phyloP scores from a whole-genome alignment of 306 rosid species.

The Quercus aquifolioides region DNA sequence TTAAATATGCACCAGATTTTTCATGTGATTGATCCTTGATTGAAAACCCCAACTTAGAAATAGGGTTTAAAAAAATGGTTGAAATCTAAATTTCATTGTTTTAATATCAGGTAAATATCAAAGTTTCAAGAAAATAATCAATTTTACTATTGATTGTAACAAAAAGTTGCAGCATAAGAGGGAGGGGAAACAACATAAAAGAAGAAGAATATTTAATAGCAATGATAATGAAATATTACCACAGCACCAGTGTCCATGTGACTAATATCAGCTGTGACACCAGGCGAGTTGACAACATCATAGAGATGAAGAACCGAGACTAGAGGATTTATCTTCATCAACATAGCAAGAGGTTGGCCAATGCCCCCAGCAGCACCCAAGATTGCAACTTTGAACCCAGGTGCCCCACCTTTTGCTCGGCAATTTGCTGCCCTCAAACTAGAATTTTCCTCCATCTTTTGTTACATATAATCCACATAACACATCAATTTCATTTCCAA shows the following conservation, averaged over 20 bases:
- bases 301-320: conserved; percentile 96
- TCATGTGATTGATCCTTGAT: too few relatives aligned
- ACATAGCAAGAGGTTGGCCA: conserved; percentile 86
- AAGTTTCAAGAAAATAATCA: too few relatives aligned
- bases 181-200: not conserved
- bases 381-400: conserved; percentile 90
- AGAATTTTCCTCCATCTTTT: conserved; percentile 46
- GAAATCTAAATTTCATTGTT: too few relatives aligned
- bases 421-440: conserved; percentile 45
- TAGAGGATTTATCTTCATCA: conserved; percentile 90
- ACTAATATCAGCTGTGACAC: conserved; percentile 93
- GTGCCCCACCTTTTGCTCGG: conserved; percentile 87
- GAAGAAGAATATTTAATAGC: not conserved
- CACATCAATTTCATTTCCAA: too few relatives aligned
- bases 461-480: too few relatives aligned
- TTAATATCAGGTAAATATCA: too few relatives aligned
- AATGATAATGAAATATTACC: conserved; percentile 37
- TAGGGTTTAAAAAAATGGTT: too few relatives aligned
- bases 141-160: too few relatives aligned
- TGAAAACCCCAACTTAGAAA: too few relatives aligned
- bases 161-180: not conserved
- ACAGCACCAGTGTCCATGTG: conserved; percentile 98
- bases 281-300: conserved; percentile 93
- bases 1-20: not conserved
- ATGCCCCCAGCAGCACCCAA: conserved; percentile 98